A percentile compares a stretch with the other conserved stretches of the same genome.
These are phyloP conservation scores for Alternaria sp. DNA, from an alignment of 2,329 filamentous ascomycete genomes.

Conservation along the genomic window DNA sequence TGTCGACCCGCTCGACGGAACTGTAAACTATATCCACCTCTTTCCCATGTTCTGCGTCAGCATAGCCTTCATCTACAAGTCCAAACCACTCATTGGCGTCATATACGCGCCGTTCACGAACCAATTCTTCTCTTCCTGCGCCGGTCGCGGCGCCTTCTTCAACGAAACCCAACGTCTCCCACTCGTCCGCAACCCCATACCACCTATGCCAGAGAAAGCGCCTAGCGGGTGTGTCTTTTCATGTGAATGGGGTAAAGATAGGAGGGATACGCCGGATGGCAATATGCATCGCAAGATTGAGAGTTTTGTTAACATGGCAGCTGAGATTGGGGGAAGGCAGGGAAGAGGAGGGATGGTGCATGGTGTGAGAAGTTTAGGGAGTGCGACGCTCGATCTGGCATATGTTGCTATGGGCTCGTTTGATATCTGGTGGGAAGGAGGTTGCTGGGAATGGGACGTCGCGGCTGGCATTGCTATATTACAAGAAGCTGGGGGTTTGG, in stretches of 20 bases:
- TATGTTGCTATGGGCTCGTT: constrained; percentile 78
- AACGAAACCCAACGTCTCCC: constrained; percentile 70
- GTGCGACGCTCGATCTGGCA: constrained; percentile 75
- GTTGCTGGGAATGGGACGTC: constrained; percentile 85
- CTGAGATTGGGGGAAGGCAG: constrained; percentile 66
- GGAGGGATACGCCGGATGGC: constrained; percentile 68
- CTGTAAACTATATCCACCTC: constrained; percentile 81
- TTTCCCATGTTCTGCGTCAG: constrained; percentile 84
- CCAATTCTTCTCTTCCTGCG: constrained; percentile 73
- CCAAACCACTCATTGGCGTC: constrained; percentile 70
- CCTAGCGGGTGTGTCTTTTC: constrained; percentile 74
- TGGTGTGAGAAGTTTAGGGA: constrained; percentile 73
- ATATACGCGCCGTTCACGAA: constrained; percentile 74
- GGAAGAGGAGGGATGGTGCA: constrained; percentile 82
- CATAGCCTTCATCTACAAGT: constrained; percentile 70
- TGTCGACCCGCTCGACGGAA: constrained; percentile 79
- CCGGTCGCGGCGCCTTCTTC: constrained; percentile 71
- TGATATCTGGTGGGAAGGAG: constrained; percentile 85
- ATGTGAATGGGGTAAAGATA: constrained; percentile 82
- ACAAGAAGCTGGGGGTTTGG: constrained; percentile 73
- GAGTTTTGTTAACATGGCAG: constrained; percentile 77
- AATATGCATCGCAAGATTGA: constrained; percentile 76
- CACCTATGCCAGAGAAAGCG: constrained; percentile 67
- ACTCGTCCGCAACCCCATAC: constrained; percentile 66
- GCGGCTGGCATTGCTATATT: constrained; percentile 77